Conservation (phyloP, 768 basidiomycete species). For the Rhizopogon roseolus region DNA sequence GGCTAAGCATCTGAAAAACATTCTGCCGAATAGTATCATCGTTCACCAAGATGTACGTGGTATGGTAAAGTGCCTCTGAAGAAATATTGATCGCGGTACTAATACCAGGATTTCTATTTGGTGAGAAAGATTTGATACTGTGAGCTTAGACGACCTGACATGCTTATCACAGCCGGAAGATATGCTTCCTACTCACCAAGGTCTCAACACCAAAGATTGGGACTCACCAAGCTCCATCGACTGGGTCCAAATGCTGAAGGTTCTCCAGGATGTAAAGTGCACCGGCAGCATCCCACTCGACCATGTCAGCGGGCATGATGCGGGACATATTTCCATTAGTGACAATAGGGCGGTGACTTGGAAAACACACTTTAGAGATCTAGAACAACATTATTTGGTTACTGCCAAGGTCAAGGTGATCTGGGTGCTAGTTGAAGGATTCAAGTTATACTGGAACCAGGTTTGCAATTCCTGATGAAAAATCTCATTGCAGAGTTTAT, state of each 20-base stretch:
- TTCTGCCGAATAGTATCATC: slow-evolving; percentile 76
- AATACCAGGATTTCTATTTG: slow-evolving; percentile 81
- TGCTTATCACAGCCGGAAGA: slow-evolving; percentile 18
- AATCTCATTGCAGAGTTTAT: neutral
- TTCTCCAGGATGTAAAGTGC: slow-evolving; percentile 58
- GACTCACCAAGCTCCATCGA: slow-evolving; percentile 86
- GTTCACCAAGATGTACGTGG: slow-evolving; percentile 86
- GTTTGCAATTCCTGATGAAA: slow-evolving; percentile 31
- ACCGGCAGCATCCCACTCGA: slow-evolving; percentile 67
- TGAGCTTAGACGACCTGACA: neutral
- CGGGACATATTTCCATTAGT: slow-evolving; percentile 63
- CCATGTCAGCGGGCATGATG: slow-evolving; percentile 79
- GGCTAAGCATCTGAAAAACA: slow-evolving; percentile 76
- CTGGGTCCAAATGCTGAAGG: slow-evolving; percentile 70
- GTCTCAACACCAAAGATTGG: slow-evolving; percentile 78
- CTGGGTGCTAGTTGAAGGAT: slow-evolving; percentile 90
- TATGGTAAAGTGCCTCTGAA: neutral
- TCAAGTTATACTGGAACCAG: slow-evolving; percentile 86
- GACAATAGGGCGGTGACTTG: slow-evolving; percentile 41
- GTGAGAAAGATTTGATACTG: slow-evolving; percentile 37
- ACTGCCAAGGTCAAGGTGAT: slow-evolving; percentile 46
- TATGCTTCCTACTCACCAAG: slow-evolving; percentile 45
- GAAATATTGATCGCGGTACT: slow-evolving; percentile 1
- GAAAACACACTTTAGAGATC: slow-evolving; percentile 43
- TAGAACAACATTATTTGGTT: slow-evolving; percentile 38